A percentile compares a stretch with the other conserved stretches of the same genome.
Conservation (phyloP, 192 early-diverging fungal species). For the Nowakowskiella sp. region DNA sequence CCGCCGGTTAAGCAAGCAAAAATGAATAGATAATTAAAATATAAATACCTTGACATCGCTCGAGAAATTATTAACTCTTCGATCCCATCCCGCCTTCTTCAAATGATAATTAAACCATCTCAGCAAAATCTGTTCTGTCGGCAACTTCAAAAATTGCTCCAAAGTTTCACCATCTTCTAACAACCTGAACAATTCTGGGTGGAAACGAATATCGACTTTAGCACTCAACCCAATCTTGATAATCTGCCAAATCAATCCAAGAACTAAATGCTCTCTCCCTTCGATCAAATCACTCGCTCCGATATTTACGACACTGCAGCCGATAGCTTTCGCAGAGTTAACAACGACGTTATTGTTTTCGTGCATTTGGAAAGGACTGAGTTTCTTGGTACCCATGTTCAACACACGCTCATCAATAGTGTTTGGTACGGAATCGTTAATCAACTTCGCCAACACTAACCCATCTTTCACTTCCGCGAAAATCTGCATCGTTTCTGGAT, state of each 20-base stretch:
- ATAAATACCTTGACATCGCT: constrained; percentile 65
- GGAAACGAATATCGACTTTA: constrained; percentile 96
- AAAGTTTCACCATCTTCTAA: constrained; percentile 88
- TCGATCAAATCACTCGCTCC: constrained; percentile 94
- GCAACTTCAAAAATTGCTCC: constrained; percentile 88
- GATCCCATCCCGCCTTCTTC: constrained; percentile 80
- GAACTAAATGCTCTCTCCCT: constrained; percentile 90
- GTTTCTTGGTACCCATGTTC: constrained; percentile 73
- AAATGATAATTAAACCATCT: constrained; percentile 99
- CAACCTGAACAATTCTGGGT: constrained; percentile 94
- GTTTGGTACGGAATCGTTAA: constrained; percentile 92
- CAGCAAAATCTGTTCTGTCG: constrained; percentile 92
- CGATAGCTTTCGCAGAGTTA: constrained; percentile 98
- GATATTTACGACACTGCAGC: constrained; percentile 97
- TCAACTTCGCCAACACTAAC: constrained; percentile 91
- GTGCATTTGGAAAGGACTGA: constrained; percentile 91
- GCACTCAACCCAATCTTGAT: constrained; percentile 95
- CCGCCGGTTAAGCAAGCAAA: background rate
- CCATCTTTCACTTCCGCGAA: constrained; percentile 90
- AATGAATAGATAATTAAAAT: background rate
- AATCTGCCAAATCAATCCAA: constrained; percentile 98
- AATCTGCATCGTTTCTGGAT: constrained; percentile 87
- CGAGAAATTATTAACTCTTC: constrained; percentile 83
- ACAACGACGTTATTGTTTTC: constrained; percentile 99
- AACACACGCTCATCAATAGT: constrained; percentile 99